phyloP scores from a whole-genome alignment of 164 flowering plant genomes.

The Sextonia rubra region DNA sequence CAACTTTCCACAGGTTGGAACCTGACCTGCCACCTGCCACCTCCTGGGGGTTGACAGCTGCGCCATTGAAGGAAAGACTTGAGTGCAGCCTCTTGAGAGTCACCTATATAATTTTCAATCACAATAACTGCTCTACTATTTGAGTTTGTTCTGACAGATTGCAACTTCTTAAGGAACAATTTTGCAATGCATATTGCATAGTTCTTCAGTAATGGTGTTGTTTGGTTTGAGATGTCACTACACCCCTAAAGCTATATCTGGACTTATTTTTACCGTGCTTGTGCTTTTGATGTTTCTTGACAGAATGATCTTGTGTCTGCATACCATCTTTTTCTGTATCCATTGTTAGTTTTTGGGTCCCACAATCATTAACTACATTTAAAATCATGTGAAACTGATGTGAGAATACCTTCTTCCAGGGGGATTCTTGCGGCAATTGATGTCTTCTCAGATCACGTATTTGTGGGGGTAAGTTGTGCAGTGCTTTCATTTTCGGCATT shows the following conservation, averaged over 20 bases:
- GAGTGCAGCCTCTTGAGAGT: neutral
- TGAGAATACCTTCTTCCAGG: slow-evolving; percentile 32
- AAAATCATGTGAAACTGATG: slow-evolving; percentile 6
- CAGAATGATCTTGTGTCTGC: neutral
- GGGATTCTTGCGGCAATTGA: slow-evolving; percentile 92
- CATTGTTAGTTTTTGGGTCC: neutral
- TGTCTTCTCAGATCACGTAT: slow-evolving; percentile 58
- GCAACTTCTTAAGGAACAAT: too few species aligned
- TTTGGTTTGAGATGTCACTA: neutral
- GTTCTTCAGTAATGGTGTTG: neutral
- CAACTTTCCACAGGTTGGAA: too few species aligned
- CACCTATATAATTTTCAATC: neutral
- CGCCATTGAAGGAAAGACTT: too few species aligned
- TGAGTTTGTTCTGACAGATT: too few species aligned
- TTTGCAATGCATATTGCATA: too few species aligned
- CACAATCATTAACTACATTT: neutral
- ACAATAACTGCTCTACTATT: neutral
- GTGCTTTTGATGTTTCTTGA: neutral
- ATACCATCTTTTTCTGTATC: neutral
- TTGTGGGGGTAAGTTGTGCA: slow-evolving; percentile 83
- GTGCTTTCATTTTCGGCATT: neutral
- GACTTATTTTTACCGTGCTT: too few species aligned
- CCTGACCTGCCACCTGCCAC: too few species aligned
- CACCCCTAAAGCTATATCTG: neutral
- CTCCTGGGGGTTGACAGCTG: too few species aligned